Evolutionary conservation across 2,329 filamentous ascomycete genomes (phyloP), one percentile per base, ranked within the genome.

Genomic region (Colletotrichum cuscutae): DNA sequence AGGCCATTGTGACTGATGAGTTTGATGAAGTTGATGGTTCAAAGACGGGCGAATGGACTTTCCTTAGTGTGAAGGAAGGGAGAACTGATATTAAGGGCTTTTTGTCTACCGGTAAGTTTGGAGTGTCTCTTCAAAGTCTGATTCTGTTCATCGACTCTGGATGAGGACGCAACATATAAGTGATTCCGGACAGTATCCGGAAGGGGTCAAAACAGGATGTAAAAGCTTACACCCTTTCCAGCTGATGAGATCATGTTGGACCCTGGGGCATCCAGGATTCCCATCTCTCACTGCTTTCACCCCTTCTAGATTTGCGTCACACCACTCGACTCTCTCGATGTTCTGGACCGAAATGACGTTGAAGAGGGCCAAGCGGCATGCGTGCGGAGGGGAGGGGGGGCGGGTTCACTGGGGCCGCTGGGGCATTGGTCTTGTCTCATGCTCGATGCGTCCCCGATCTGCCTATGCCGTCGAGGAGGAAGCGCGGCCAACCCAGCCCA

Each of bases 331-430:
- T 73, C 62, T 67, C 32, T 61, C 26, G 28, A 54, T 58, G 71
- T 70, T 71, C 71, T 73, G 68, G 71, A 73, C 69, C 72, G 71
- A 22, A 65, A 78, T 80, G 78, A 80, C 77, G 78, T 80, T 78
- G 78, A 79, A 66, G 65, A 65, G 70, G 70, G 70, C 66, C 70
- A 72, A 72, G 70, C 70, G 66, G 66, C 65, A 63, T 72, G 70
- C 56, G 67, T 61, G 67, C 53, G 61, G 67, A 53, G 56, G 28
- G 35, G 63, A 58, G 63, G 63, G 60, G 66, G 69, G 59, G 70
- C 59, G 70, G 59, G 56, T 69, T 69, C 24, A 64, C 59, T 60
- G 70, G 70, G 70, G 65, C 70, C 28, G 65, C 59, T 63, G 66
- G 60, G 70, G 70, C 66, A 28, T 37, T 70, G 66, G 70, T 24